Conservation (phyloP, 1,284 basidiomycete genomes). For the Sporisorium scitamineum region DNA sequence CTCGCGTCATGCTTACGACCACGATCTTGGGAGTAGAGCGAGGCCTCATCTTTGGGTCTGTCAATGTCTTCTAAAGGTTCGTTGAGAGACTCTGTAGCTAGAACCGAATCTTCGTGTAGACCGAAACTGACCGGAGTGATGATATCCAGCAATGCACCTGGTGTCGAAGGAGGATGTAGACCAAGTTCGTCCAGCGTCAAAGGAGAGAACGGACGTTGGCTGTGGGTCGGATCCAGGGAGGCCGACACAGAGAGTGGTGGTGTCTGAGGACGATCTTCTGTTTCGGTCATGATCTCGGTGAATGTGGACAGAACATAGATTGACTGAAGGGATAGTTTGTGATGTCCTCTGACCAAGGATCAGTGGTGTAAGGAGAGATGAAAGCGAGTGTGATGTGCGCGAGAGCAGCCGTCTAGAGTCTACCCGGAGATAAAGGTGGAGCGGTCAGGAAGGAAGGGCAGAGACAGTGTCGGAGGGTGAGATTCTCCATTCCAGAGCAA, state of each 20-base stretch:
- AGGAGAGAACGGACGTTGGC: constrained; percentile 14
- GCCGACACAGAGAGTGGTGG: background rate
- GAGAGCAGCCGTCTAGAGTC: background rate
- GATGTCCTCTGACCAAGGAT: background rate
- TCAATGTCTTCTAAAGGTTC: background rate
- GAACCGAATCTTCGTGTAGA: background rate
- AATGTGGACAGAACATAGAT: background rate
- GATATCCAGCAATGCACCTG: constrained; percentile 36
- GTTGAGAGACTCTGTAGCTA: background rate
- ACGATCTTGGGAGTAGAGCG: background rate
- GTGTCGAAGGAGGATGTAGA: constrained; percentile 23
- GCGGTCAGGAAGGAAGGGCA: background rate
- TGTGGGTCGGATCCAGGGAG: background rate
- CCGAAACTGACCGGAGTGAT: constrained; percentile 10
- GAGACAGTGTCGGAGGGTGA: background rate
- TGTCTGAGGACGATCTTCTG: constrained; percentile 3
- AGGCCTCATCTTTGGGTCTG: background rate
- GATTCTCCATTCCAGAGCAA: background rate
- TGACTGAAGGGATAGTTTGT: background rate
- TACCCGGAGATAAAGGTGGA: background rate
- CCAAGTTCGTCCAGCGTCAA: constrained; percentile 36
- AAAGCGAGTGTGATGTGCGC: background rate
- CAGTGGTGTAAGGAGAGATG: background rate
- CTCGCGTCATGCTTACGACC: background rate
- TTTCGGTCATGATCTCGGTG: background rate